These are phyloP conservation scores for Phytophthora cryptogea DNA, from an alignment of 352 stramenopile genomes.

Conservation along the genomic window DNA sequence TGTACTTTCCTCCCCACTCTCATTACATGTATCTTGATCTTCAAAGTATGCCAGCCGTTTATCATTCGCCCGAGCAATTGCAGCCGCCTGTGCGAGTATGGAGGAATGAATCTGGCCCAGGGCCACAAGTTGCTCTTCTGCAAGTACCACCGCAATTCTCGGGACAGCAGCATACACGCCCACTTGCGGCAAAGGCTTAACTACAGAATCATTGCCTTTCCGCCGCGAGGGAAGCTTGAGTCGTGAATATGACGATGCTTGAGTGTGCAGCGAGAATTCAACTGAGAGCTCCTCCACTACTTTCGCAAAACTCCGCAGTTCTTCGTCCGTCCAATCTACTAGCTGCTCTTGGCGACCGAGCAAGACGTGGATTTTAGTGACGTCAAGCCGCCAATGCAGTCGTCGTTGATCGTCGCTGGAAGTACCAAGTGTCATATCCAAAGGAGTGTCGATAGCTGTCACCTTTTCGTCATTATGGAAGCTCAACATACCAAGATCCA, in stretches of 20 bases:
- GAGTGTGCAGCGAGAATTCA: constrained; percentile 57
- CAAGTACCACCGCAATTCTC: constrained; percentile 46
- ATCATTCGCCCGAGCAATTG: constrained; percentile 14
- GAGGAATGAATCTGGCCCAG: constrained; percentile 64
- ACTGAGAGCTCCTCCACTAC: constrained; percentile 70
- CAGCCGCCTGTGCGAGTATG: constrained; percentile 37
- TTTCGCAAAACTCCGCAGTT: constrained; percentile 42
- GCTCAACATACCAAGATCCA: constrained; percentile 74
- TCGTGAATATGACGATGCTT: constrained; percentile 27
- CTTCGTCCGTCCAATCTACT: constrained; percentile 41
- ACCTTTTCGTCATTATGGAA: constrained; percentile 56
- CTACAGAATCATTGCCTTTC: background rate
- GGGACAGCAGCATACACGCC: constrained; percentile 46
- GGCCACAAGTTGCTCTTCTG: constrained; percentile 55
- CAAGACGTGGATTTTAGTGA: constrained; percentile 66
- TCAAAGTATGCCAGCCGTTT: constrained; percentile 27
- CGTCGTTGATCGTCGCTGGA: constrained; percentile 22
- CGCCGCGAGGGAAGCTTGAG: constrained; percentile 25
- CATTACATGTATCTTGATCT: constrained; percentile 21
- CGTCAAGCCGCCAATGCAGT: constrained; percentile 62
- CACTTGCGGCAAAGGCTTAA: constrained; percentile 32
- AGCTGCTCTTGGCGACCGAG: constrained; percentile 50
- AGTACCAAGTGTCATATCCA: constrained; percentile 4
- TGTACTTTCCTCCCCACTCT: constrained; percentile 23
- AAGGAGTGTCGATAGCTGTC: constrained; percentile 19